Evolutionary conservation across 2,329 filamentous ascomycete species (phyloP), one percentile per base, ranked within the genome.

Genomic region (Cladosporium sp.): DNA sequence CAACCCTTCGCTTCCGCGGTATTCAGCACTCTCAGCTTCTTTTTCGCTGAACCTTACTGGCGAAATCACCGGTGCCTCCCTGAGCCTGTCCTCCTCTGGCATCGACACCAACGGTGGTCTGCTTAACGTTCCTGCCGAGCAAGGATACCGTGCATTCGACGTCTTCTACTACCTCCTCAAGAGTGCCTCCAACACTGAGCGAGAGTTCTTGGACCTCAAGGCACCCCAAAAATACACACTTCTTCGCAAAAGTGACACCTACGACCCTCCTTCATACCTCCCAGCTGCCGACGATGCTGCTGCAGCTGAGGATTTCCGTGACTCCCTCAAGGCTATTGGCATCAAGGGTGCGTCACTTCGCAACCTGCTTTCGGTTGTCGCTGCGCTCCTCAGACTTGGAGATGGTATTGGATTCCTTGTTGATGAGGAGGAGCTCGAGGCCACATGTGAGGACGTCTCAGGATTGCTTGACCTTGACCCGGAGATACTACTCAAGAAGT

Each of bases 141-240:
- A 85, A 6, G 94, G 94, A 12, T 91, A 91, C 73, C 87, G 94
- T 61, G 94, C 93, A 3, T 99, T 99, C 66, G 93, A 99, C 69
- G 94, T 96, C 50, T 97, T 99, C 70, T 97, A 99, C 76, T 97
- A 97, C 68, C 84, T 99, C 0, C 81, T 97, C 40, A 95, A 92
- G 0, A 91, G 89, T n/a, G 89, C 90, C 0, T 96, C 94, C 0
- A 90, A 1, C 85, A 88, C 3, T 87, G 94, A 99, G 75, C 82
- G 91, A 57, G 93, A 97, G 70, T 96, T 92, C 60, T 77, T 99
- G 13, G 86, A 88, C 24, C 81, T 99, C 28, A 89, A 91, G 74
- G 80, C 85, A 8, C 84, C 90, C 2, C 88, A 89, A 3, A 80
- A 83, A 42, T 99, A 97, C 71, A 75, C 85, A 5, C 78, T 99